These are phyloP conservation scores for Paramecium sonneborni DNA, from an alignment of 73 alveolate species.

Conservation along the genomic window DNA sequence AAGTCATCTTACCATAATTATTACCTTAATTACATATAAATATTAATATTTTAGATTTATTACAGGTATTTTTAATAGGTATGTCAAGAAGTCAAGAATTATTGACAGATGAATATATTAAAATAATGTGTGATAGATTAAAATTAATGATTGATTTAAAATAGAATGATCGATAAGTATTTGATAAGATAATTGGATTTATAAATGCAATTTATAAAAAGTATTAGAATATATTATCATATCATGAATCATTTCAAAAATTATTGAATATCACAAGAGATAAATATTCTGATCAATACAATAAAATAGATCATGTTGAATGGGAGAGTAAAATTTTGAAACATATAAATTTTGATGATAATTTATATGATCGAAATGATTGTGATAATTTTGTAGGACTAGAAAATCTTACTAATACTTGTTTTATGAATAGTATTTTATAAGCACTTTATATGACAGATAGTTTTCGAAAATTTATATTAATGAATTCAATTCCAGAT, in stretches of 20 bases:
- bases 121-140: background rate
- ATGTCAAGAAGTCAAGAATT: background rate
- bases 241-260: background rate
- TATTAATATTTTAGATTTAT: background rate
- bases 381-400: background rate
- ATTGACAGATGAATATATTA: background rate
- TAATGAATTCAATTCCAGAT: background rate
- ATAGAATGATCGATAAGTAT: background rate
- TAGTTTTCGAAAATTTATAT: background rate
- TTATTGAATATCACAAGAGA: background rate
- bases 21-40: background rate
- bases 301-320: background rate
- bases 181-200: background rate
- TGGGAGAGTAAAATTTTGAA: background rate
- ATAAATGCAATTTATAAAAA: background rate
- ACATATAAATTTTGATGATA: background rate
- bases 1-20: background rate
- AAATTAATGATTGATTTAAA: background rate
- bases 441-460: background rate
- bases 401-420: slow-evolving; percentile 30
- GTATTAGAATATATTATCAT: background rate
- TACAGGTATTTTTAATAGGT: background rate
- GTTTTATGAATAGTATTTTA: slow-evolving; percentile 27
- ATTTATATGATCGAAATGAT: background rate
- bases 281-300: background rate